These are phyloP conservation scores for Saccharomycopsis babjevae DNA, from an alignment of 805 yeast genomes.

Conservation along the genomic window DNA sequence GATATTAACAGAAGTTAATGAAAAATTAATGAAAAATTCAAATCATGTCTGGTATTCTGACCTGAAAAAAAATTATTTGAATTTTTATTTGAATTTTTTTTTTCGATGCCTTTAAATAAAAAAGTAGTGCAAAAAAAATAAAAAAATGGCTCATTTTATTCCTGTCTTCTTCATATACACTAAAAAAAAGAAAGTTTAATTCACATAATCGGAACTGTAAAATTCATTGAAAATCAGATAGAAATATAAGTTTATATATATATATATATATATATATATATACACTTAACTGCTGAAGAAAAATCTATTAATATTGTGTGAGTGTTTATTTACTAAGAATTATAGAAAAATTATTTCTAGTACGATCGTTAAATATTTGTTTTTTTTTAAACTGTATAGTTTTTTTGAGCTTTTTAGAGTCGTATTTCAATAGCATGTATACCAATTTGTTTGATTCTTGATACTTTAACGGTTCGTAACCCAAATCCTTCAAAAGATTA, in stretches of 20 bases:
- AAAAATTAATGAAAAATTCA: not conserved
- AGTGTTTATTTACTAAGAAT: constrained; percentile 1
- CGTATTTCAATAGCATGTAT: constrained; percentile 59
- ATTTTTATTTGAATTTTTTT: not conserved
- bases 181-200: not conserved
- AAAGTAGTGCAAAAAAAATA: not conserved
- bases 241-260: too few relatives aligned
- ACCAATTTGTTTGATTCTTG: constrained; percentile 63
- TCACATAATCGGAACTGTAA: too few relatives aligned
- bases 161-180: not conserved
- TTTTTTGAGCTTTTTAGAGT: constrained; percentile 16
- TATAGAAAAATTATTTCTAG: constrained; percentile 16
- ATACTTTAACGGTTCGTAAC: constrained; percentile 38
- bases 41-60: not conserved
- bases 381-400: constrained; percentile 6
- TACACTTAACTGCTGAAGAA: not conserved
- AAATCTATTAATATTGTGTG: not conserved
- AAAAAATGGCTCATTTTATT: constrained; percentile 1
- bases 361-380: constrained; percentile 7
- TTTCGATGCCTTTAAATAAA: not conserved
- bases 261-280: not conserved
- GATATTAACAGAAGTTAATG: not conserved
- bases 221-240: too few relatives aligned
- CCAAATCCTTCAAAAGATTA: constrained; percentile 46
- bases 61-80: not conserved